Percentiles rank a stretch among this genome's conserved stretches.
Conservation (phyloP, 768 basidiomycete genomes). For the Auricularia sp. region DNA sequence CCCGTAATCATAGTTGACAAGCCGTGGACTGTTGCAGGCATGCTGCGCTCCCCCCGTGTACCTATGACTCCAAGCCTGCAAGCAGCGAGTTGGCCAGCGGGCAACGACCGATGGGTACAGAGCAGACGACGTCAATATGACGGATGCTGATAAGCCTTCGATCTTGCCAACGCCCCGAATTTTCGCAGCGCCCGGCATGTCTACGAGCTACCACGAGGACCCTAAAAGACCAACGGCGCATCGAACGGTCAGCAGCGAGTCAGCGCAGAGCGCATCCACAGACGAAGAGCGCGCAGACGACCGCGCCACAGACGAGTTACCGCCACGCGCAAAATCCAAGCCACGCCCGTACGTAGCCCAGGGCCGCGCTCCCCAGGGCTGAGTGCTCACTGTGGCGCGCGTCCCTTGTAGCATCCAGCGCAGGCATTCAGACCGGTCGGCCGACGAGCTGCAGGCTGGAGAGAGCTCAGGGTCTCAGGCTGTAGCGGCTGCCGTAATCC, state of each 20-base stretch:
- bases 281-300: neutral
- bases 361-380: neutral
- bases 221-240: neutral
- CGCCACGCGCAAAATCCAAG: neutral
- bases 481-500: neutral
- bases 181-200: neutral
- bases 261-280: neutral
- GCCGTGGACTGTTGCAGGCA: too few species aligned
- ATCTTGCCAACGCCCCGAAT: neutral
- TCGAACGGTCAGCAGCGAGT: neutral
- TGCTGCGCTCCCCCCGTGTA: too few species aligned
- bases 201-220: neutral
- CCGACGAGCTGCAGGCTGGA: neutral
- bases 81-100: too few species aligned
- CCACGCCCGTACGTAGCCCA: neutral
- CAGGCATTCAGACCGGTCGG: neutral
- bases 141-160: neutral
- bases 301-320: neutral
- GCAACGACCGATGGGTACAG: too few species aligned
- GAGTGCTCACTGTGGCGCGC: neutral
- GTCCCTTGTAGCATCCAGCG: neutral
- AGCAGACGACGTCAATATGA: neutral
- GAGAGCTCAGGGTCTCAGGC: neutral
- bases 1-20: too few species aligned
- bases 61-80: too few species aligned